phyloP scores from a whole-genome alignment of 1,139 yeast genomes.

The Pichia sp. region DNA sequence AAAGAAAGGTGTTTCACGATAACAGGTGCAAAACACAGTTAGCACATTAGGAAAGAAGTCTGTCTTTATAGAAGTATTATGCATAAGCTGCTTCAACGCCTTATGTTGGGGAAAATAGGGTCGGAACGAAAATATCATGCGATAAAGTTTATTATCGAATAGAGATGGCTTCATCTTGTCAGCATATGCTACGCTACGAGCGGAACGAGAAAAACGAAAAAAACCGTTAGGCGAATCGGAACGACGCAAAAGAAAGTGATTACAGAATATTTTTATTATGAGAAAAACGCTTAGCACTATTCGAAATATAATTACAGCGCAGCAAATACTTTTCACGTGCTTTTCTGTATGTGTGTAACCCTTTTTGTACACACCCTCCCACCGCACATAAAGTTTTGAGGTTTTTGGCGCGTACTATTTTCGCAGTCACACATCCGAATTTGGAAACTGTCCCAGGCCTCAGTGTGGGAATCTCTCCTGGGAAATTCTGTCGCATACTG shows the following conservation, averaged over 20 bases:
- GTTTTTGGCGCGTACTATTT: not conserved
- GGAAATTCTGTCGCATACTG: not conserved
- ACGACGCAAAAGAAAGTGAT: too few species aligned
- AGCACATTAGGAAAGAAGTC: not conserved
- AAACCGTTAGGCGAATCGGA: not conserved
- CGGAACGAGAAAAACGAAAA: not conserved
- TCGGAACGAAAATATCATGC: constrained; percentile 11
- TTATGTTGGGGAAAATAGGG: not conserved
- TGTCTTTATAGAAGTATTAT: not conserved
- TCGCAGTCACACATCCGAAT: not conserved
- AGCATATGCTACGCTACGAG: not conserved
- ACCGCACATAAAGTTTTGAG: not conserved
- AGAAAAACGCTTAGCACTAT: too few species aligned
- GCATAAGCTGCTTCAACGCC: not conserved
- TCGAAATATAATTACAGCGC: too few species aligned
- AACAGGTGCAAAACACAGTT: too few species aligned
- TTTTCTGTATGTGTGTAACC: not conserved
- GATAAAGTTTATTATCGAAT: not conserved
- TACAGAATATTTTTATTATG: too few species aligned
- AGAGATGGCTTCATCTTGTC: not conserved
- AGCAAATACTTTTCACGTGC: not conserved
- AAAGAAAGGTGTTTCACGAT: too few species aligned
- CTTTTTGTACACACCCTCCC: not conserved
- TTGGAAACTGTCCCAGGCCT: not conserved
- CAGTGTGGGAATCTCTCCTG: not conserved